Conservation (phyloP, 1,139 yeast genomes). For the Lodderomyces metapsilosis region DNA sequence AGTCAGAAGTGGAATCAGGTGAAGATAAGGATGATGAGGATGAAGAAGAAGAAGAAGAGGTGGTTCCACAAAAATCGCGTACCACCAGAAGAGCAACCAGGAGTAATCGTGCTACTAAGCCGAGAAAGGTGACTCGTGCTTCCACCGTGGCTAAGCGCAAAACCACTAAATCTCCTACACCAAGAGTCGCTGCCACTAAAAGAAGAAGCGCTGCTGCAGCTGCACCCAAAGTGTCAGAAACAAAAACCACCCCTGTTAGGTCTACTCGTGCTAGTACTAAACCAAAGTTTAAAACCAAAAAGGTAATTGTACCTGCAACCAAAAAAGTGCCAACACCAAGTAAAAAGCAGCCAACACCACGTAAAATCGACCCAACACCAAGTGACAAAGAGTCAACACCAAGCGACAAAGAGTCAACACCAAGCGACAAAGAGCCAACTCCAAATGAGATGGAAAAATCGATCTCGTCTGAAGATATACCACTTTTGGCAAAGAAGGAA, state of each 20-base stretch:
- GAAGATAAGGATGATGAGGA: neutral
- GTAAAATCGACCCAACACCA: too few relatives aligned
- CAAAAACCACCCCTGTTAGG: neutral
- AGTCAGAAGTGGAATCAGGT: neutral
- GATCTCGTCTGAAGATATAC: neutral
- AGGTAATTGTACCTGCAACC: too few relatives aligned
- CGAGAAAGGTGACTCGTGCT: neutral
- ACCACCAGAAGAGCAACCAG: neutral
- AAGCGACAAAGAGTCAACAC: neutral
- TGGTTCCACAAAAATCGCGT: neutral
- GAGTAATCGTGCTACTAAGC: neutral
- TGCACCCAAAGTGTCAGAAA: neutral
- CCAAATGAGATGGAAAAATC: neutral
- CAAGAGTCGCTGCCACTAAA: neutral
- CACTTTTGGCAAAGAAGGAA: slow-evolving; percentile 12
- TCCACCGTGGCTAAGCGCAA: neutral
- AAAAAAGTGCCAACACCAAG: too few relatives aligned
- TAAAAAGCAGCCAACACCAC: too few relatives aligned
- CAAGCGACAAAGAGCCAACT: neutral
- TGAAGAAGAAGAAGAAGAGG: neutral
- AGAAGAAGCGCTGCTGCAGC: too few relatives aligned
- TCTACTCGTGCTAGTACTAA: neutral
- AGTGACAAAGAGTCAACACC: too few relatives aligned
- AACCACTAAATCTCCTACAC: neutral
- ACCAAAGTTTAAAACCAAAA: too few relatives aligned